Evolutionary conservation across 108 stramenopile species (phyloP).

Genomic region (Mayamaea pseudoterrestris): DNA sequence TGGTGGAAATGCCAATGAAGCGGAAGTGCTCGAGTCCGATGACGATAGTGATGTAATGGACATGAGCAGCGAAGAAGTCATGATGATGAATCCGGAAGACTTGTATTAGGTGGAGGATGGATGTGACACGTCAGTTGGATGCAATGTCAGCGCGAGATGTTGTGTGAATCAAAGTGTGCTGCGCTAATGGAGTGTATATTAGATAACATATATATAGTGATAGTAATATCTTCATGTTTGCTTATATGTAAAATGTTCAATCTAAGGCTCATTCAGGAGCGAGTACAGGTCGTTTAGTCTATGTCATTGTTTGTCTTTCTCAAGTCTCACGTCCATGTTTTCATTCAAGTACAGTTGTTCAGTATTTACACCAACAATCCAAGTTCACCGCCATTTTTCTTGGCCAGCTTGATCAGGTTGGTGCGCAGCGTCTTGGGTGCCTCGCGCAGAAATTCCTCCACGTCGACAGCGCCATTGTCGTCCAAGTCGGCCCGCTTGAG

Average conservation of each 20-base stretch:
- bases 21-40: background rate
- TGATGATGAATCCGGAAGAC: slow-evolving; percentile 30
- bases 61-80: slow-evolving; percentile 19
- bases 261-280: too few species aligned
- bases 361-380: slow-evolving; percentile 72
- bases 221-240: too few species aligned
- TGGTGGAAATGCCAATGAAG: background rate
- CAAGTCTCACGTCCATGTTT: background rate
- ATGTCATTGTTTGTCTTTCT: too few species aligned
- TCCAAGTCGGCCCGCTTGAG: slow-evolving; percentile 59
- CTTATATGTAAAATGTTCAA: too few species aligned
- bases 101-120: too few species aligned
- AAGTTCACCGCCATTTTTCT: slow-evolving; percentile 77
- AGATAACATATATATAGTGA: too few species aligned
- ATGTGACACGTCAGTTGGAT: too few species aligned
- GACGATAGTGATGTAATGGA: slow-evolving; percentile 14
- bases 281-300: too few species aligned
- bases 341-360: background rate
- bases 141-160: too few species aligned
- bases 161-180: too few species aligned
- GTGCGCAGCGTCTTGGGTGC: slow-evolving; percentile 64
- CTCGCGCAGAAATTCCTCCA: slow-evolving; percentile 62
- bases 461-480: slow-evolving; percentile 40
- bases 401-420: slow-evolving; percentile 75
- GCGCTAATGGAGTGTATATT: too few species aligned